Base-by-base conservation (phyloP, 2,329 filamentous ascomycete species). In the Aspergillus transmontanensis region DNA sequence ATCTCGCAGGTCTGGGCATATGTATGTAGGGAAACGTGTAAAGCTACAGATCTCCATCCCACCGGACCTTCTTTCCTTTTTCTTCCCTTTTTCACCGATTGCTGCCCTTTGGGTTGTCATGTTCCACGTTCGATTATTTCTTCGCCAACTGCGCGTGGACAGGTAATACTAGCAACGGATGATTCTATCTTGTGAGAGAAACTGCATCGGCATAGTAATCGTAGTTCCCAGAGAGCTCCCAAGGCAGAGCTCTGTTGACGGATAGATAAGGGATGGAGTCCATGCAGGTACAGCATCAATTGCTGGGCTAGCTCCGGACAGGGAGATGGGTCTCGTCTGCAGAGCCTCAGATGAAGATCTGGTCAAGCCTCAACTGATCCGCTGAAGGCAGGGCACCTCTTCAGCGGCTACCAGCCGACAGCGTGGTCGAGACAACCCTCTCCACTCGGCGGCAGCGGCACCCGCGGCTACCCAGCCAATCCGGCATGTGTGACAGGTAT, bases 381-480 rank as follows among this genome's bases (percentile, higher is more conserved):
- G 32, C 30, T 28, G n/a, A 10, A 53, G 34, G 14, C 14, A 36
- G 50, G 50, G 50, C 28, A 51, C 14, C 34, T 16, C 34, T 36
- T 16, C 34, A 36, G 14, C 23, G 12, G 21, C 10, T 50, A 19
- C 23, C n/a, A 30, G 26, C 41, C 39, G 46, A 30, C 28, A 48
- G 26, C 34, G 16, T 57, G 19, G 19, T 62, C 34, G 36, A 61
- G 36, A 55, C 34, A 26, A 34, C 53, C 21, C 43, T 48, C 50
- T 58, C 57, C 57, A 59, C 56, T 51, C 55, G n/a, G 57, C 57
- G 51, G 57, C 48, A 53, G 51, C 50, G 48, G 48, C 19, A 51
- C 9, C 48, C 19, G 56, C 43, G 34, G 55, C 56, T 34, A 58
- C 30, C 43, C 45, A 36, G 14, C 56, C 56, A 55, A 55, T 55